Evolutionary conservation across 768 basidiomycete species (phyloP), one percentile per base, ranked within the genome.

Genomic region (Phanerochaete carnosa): DNA sequence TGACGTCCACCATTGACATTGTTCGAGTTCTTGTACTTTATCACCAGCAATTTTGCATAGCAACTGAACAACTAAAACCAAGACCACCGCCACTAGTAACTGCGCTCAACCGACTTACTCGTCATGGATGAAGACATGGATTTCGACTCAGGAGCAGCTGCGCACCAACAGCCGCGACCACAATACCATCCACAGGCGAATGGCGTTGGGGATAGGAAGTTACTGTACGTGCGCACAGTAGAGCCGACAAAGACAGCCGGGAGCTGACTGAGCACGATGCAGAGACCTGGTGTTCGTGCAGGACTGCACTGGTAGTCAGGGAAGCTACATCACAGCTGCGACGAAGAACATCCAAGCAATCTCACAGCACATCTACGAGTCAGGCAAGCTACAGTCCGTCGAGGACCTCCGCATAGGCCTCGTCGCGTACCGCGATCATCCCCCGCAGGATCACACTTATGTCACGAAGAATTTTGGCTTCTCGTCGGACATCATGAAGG

Each of bases 311-410:
- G 94, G 94, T 15, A 92, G 89, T 68, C 92, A 94, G 66, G 91
- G 90, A 33, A 89, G 87, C 70, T 94, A 94, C 76, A 94, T 94
- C 65, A 82, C 90, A n/a, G 92, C 92, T 49, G 95, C 94, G 22
- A 95, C 95, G 11, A 93, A 90, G 80, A 98, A 98, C 75, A 96
- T 98, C 75, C 90, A 95, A 70, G 84, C 91, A 71, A 98, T 98
- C 70, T 95, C 92, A 71, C 90, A 89, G 50, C 88, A 92, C 76
- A 98, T 98, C 64, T 92, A 92, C 75, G 90, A 95, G 75, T 95
- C 94, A 25, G 95, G 95, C 45, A 91, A 90, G 68, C 84, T 98
- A n/a, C 88, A 90, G 70, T 79, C 83, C 58, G 83, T 79, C 47
- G 94, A 96, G 68, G 95, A 97, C 73, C 83, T 96, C 23, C 86